Percentiles rank a stretch among this genome's conserved stretches.
These are phyloP conservation scores for Erysimum cheiri DNA, from an alignment of 441 rosid genomes.

Conservation along the genomic window DNA sequence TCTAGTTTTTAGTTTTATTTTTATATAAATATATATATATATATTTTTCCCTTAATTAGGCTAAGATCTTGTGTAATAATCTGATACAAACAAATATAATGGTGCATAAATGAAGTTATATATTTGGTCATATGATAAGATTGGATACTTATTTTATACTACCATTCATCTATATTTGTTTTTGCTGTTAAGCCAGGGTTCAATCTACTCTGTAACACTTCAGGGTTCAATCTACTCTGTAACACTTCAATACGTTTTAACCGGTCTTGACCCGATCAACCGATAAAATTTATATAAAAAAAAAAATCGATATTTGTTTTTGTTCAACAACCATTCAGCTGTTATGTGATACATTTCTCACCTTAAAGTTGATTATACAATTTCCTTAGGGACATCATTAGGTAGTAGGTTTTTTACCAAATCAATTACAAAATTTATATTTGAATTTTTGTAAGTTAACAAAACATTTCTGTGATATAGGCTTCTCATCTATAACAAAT, in stretches of 20 bases:
- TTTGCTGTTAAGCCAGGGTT: too few relatives aligned
- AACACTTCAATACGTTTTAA: too few relatives aligned
- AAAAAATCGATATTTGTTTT: too few relatives aligned
- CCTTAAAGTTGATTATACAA: background rate
- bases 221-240: too few relatives aligned
- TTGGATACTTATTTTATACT: background rate
- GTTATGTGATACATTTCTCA: slow-evolving; percentile 2
- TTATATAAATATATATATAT: slow-evolving; percentile 4
- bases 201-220: too few relatives aligned
- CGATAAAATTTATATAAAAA: too few relatives aligned
- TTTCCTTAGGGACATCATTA: background rate
- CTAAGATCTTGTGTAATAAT: slow-evolving; percentile 33
- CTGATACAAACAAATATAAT: slow-evolving; percentile 33
- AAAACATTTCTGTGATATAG: too few relatives aligned
- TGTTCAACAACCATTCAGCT: background rate
- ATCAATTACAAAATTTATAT: background rate
- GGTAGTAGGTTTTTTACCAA: slow-evolving; percentile 20
- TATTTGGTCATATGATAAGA: slow-evolving; percentile 14
- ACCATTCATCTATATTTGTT: too few relatives aligned
- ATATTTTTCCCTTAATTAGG: slow-evolving; percentile 15
- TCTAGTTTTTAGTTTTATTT: slow-evolving; percentile 47
- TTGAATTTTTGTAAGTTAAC: too few relatives aligned
- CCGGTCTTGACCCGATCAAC: too few relatives aligned
- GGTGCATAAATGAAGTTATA: slow-evolving; percentile 30
- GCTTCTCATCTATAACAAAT: too few relatives aligned